Conservation (phyloP, 1,139 yeast genomes). For the Saccharomyces hybrid region DNA sequence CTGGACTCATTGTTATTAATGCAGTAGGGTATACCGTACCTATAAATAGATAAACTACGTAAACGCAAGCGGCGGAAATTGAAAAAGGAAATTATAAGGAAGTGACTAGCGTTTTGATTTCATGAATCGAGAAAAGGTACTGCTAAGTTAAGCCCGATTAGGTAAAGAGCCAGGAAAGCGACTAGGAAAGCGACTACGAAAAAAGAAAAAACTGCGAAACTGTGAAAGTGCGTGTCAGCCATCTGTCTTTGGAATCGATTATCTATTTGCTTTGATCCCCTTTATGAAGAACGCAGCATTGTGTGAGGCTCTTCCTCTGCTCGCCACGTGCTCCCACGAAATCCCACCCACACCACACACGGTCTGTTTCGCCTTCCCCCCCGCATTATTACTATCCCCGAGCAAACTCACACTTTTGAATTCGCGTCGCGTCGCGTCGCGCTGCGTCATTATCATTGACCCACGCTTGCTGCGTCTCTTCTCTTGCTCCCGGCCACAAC, state of each 20-base stretch:
- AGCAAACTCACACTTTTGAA: background rate
- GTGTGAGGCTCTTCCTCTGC: background rate
- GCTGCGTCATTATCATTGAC: background rate
- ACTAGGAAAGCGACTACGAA: background rate
- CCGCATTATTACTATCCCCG: background rate
- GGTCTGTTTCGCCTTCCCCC: background rate
- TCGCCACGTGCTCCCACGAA: background rate
- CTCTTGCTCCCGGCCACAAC: background rate
- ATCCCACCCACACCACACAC: background rate
- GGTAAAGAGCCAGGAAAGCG: background rate
- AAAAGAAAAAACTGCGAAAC: background rate
- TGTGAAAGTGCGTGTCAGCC: background rate
- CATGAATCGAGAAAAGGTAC: background rate
- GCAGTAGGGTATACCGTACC: background rate
- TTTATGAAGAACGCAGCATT: background rate
- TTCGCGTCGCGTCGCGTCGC: background rate
- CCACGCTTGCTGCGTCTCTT: background rate
- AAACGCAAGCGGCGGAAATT: background rate
- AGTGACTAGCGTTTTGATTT: background rate
- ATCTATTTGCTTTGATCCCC: background rate
- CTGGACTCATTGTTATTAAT: conserved; percentile 12
- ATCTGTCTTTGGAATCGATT: background rate
- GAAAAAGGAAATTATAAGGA: background rate
- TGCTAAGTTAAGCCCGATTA: background rate
- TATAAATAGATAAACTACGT: background rate